Evolutionary conservation across 768 basidiomycete genomes (phyloP).

Genomic region (Hortiboletus campestris): DNA sequence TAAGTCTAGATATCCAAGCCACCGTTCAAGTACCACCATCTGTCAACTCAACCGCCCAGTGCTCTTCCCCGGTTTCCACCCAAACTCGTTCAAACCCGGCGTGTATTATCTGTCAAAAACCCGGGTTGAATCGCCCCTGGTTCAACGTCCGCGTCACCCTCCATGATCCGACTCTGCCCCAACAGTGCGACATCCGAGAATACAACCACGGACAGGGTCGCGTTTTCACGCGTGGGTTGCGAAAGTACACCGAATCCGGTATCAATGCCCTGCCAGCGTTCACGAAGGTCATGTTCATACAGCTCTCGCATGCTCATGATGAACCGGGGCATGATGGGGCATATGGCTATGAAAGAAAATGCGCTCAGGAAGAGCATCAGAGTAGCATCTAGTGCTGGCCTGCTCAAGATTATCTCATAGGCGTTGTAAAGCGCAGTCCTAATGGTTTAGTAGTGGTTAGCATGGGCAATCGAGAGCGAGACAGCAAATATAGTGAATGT

Average conservation of each 20-base stretch:
- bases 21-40: not conserved
- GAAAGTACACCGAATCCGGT: slow-evolving; percentile 3
- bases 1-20: not conserved
- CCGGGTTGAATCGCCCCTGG: not conserved
- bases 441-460: not conserved
- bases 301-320: slow-evolving; percentile 8
- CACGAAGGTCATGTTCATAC: not conserved
- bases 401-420: too few relatives aligned
- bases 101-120: not conserved
- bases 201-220: not conserved
- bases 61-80: not conserved
- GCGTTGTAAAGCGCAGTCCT: not conserved
- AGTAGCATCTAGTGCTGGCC: too few relatives aligned
- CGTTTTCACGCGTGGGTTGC: not conserved
- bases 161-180: not conserved
- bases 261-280: not conserved
- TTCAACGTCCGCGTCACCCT: not conserved
- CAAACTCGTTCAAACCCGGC: not conserved
- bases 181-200: not conserved
- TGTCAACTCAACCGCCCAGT: too few relatives aligned
- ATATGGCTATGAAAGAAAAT: not conserved
- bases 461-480: not conserved
- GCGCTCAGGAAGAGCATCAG: not conserved
- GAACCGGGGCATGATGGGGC: slow-evolving; percentile 3
- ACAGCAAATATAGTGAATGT: not conserved